A percentile compares a stretch with the other conserved stretches of the same genome.
phyloP scores from a whole-genome alignment of 2,329 filamentous ascomycete species.

The Mariannaea elegans region DNA sequence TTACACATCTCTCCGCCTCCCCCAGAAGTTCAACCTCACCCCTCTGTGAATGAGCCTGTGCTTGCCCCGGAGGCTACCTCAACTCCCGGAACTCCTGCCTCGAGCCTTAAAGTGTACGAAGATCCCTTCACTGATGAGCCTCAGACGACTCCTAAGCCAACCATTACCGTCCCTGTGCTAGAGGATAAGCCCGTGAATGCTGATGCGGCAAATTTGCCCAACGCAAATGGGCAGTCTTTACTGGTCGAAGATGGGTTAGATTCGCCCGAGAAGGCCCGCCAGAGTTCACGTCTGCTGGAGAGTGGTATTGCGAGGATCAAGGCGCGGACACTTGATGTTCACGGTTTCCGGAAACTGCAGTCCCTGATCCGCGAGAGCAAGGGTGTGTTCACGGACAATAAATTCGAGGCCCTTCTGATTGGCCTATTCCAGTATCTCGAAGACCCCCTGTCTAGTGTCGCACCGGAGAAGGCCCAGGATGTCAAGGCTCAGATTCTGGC shows the following conservation, averaged over 20 bases:
- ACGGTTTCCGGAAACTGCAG: constrained; percentile 82
- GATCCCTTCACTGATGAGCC: constrained; percentile 64
- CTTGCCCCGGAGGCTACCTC: background rate
- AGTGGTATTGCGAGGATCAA: constrained; percentile 80
- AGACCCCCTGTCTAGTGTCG: constrained; percentile 61
- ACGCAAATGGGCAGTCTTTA: constrained; percentile 34
- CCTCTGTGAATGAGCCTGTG: constrained; percentile 23
- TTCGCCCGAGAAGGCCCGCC: constrained; percentile 60
- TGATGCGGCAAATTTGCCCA: constrained; percentile 50
- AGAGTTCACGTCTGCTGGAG: constrained; percentile 70
- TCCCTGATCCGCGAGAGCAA: constrained; percentile 74
- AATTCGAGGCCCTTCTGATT: constrained; percentile 72
- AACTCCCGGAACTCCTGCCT: constrained; percentile 22
- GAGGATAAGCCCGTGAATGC: constrained; percentile 70
- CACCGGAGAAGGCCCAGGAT: constrained; percentile 73
- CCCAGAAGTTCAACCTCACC: constrained; percentile 17
- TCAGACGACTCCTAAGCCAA: constrained; percentile 56
- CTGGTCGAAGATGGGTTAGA: constrained; percentile 32
- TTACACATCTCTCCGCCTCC: constrained; percentile 46
- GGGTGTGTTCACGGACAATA: constrained; percentile 70
- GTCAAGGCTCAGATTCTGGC: constrained; percentile 78
- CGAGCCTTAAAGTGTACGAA: constrained; percentile 65
- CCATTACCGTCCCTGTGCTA: constrained; percentile 60
- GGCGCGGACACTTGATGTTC: constrained; percentile 77
- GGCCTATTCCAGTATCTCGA: constrained; percentile 79